These are phyloP conservation scores for Niebla homalea DNA, from an alignment of 495 filamentous ascomycete species.

Conservation along the genomic window DNA sequence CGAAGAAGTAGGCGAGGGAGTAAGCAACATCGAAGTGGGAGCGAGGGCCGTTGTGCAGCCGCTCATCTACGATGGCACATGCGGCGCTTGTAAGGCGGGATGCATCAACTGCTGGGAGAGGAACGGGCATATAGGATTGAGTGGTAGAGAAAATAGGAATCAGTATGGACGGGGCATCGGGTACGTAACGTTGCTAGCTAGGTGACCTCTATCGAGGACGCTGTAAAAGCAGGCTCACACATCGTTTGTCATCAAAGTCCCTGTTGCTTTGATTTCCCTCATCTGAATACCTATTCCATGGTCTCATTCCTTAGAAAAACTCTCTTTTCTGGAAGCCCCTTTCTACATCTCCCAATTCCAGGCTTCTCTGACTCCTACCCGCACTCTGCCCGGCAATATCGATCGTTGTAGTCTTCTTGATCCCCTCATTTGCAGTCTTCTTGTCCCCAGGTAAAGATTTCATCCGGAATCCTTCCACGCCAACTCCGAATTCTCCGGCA, in stretches of 20 bases:
- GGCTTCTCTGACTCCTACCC: background rate
- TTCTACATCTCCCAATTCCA: background rate
- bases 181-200: no score
- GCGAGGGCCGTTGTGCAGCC: conserved; percentile 44
- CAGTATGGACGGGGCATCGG: no score
- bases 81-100: conserved; percentile 36
- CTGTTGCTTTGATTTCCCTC: no score
- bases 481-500: background rate
- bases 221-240: no score
- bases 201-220: no score
- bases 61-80: conserved; percentile 45
- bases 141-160: no score
- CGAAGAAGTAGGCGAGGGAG: conserved; percentile 41
- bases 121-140: conserved; percentile 46
- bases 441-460: conserved; percentile 2
- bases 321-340: background rate
- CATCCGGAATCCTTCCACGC: background rate
- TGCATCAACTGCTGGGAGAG: conserved; percentile 42
- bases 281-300: no score
- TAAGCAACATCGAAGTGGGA: conserved; percentile 37
- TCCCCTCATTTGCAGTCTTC: background rate
- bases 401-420: conserved; percentile 1
- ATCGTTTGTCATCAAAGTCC: no score
- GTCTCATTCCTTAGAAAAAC: background rate
- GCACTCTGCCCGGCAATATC: background rate